phyloP scores from a whole-genome alignment of 2,329 filamentous ascomycete genomes.

The Alternaria triticina region DNA sequence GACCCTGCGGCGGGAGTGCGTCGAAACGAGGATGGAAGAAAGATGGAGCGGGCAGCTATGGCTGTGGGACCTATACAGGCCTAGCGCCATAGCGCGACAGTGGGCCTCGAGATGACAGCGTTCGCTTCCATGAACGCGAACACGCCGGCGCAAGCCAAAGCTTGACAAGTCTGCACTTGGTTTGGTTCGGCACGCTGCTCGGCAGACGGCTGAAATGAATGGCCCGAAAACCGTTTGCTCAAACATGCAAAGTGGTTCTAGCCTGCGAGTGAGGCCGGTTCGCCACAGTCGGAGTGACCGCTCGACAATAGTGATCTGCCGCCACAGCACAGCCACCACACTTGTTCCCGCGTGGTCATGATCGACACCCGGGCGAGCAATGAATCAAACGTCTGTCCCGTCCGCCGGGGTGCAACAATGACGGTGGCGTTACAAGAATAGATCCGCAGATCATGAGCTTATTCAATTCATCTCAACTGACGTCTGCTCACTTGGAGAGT shows the following conservation, averaged over 20 bases:
- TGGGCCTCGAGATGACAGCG: slow-evolving; percentile 14
- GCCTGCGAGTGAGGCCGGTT: slow-evolving; percentile 23
- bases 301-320: slow-evolving; percentile 20
- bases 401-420: slow-evolving; percentile 13
- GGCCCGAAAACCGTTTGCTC: slow-evolving; percentile 20
- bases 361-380: slow-evolving; percentile 12
- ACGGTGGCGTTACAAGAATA: slow-evolving; percentile 7
- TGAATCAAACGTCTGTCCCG: slow-evolving; percentile 6
- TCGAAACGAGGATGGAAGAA: slow-evolving; percentile 7
- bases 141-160: slow-evolving; percentile 10
- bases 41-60: slow-evolving; percentile 14
- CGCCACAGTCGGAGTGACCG: slow-evolving; percentile 38
- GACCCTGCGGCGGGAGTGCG: slow-evolving; percentile 17
- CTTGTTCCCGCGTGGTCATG: slow-evolving; percentile 14
- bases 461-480: background rate
- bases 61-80: slow-evolving; percentile 20
- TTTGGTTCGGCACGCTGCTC: slow-evolving; percentile 15
- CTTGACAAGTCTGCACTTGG: slow-evolving; percentile 10
- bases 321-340: slow-evolving; percentile 35
- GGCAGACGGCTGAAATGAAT: slow-evolving; percentile 16
- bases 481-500: background rate
- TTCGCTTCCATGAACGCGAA: slow-evolving; percentile 13
- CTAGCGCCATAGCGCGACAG: slow-evolving; percentile 25
- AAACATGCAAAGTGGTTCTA: slow-evolving; percentile 8
- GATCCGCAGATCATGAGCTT: slow-evolving; percentile 2